These are phyloP conservation scores for Lepiota venenata DNA, from an alignment of 768 basidiomycete genomes.

Conservation along the genomic window DNA sequence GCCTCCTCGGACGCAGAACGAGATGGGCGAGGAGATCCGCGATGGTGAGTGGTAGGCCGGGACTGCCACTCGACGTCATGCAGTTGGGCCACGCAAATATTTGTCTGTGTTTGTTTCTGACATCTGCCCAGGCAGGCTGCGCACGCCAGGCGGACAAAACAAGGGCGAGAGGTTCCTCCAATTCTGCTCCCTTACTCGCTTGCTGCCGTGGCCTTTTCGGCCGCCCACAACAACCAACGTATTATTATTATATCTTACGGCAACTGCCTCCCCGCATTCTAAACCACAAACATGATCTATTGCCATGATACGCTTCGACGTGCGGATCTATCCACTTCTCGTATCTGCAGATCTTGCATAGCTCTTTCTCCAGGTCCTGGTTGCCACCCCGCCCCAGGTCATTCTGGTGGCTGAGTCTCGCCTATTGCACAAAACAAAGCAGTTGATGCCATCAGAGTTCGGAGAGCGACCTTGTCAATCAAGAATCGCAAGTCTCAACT, in stretches of 20 bases:
- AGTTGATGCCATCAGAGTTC: too few relatives aligned
- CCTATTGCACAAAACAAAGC: not conserved
- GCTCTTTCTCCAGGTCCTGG: too few relatives aligned
- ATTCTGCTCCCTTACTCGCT: not conserved
- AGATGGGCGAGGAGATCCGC: not conserved
- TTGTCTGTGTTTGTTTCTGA: not conserved
- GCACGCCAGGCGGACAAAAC: too few relatives aligned
- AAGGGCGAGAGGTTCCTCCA: too few relatives aligned
- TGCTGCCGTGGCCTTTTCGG: not conserved
- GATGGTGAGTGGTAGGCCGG: not conserved
- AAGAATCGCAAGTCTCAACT: too few relatives aligned
- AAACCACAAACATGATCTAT: too few relatives aligned
- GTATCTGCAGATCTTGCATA: not conserved
- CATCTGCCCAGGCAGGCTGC: too few relatives aligned
- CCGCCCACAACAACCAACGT: not conserved
- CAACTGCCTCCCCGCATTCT: not conserved
- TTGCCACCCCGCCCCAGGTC: not conserved
- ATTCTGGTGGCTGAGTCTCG: not conserved
- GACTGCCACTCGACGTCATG: not conserved
- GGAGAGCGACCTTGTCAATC: too few relatives aligned
- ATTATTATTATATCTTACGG: not conserved
- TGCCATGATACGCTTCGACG: not conserved
- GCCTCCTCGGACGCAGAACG: not conserved
- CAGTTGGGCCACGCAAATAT: slow-evolving; percentile 5
- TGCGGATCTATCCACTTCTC: not conserved